Evolutionary conservation across 2,329 filamentous ascomycete genomes (phyloP).

Genomic region (Neopestalotiopsis rosae): DNA sequence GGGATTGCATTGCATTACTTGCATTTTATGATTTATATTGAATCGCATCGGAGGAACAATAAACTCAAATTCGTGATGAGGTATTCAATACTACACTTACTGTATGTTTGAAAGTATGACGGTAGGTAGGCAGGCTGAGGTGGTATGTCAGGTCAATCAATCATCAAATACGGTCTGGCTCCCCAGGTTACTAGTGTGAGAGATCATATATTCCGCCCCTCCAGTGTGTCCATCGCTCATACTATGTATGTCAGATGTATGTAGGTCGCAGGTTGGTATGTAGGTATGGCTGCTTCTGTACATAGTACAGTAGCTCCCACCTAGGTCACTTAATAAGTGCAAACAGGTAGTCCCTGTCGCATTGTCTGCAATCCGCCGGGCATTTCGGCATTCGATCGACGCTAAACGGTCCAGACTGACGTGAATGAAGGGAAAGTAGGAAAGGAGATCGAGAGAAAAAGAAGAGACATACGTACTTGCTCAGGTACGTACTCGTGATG

Average conservation of each 20-base stretch:
- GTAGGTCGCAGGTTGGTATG: too few species aligned
- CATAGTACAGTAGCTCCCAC: too few species aligned
- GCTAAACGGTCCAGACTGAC: neutral
- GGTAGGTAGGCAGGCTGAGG: neutral
- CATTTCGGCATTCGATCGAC: constrained; percentile 1
- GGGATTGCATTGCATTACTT: neutral
- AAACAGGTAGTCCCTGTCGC: neutral
- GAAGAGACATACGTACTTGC: neutral
- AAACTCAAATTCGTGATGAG: neutral
- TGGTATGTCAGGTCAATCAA: neutral
- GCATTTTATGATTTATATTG: neutral
- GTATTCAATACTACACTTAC: neutral
- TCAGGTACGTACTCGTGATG: neutral
- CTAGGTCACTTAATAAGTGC: neutral
- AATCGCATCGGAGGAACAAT: constrained; percentile 1
- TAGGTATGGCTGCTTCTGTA: too few species aligned
- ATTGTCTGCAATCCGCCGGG: neutral
- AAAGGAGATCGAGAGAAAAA: neutral
- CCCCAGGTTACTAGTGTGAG: neutral
- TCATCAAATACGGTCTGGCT: neutral
- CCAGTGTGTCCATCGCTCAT: neutral
- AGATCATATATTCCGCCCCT: neutral
- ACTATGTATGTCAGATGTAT: too few species aligned
- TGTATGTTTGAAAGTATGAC: neutral
- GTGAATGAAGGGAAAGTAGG: neutral